Conservation (phyloP, 345 rosid genomes). For the Atalantia buxifolia region DNA sequence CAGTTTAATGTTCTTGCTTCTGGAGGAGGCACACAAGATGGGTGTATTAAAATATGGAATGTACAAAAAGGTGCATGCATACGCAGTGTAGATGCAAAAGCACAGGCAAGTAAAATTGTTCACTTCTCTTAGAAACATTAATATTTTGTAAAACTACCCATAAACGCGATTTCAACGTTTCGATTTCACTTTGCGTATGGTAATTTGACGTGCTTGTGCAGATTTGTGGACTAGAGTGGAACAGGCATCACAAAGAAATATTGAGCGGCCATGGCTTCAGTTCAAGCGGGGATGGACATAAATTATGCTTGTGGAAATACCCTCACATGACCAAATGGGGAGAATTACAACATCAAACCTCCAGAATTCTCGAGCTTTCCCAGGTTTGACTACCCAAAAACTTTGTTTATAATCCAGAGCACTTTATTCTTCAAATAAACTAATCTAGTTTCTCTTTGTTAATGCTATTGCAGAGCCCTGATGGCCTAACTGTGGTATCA, state of each 20-base stretch:
- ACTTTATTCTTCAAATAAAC: neutral
- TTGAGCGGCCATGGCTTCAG: slow-evolving; percentile 52
- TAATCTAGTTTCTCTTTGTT: neutral
- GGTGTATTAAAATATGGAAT: slow-evolving; percentile 47
- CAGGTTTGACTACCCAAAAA: slow-evolving; percentile 32
- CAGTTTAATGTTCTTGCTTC: slow-evolving; percentile 50
- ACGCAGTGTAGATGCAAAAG: slow-evolving; percentile 29
- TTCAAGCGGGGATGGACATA: slow-evolving; percentile 16
- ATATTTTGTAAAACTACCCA: neutral
- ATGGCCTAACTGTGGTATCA: slow-evolving; percentile 48
- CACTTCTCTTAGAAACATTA: neutral
- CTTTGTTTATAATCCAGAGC: neutral
- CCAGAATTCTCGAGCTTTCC: slow-evolving; percentile 41
- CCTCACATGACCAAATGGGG: slow-evolving; percentile 43
- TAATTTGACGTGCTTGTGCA: slow-evolving; percentile 13
- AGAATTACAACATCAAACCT: slow-evolving; percentile 24
- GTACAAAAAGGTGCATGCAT: slow-evolving; percentile 34
- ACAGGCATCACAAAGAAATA: slow-evolving; percentile 57
- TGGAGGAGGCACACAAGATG: slow-evolving; percentile 53
- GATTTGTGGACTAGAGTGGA: slow-evolving; percentile 59
- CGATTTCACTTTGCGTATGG: neutral
- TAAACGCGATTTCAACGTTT: neutral
- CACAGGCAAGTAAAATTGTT: slow-evolving; percentile 36
- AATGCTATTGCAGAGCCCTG: slow-evolving; percentile 42
- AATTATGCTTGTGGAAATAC: slow-evolving; percentile 49